These are phyloP conservation scores for Talinum fruticosum DNA, from an alignment of 148 eudicot species.

Conservation along the genomic window DNA sequence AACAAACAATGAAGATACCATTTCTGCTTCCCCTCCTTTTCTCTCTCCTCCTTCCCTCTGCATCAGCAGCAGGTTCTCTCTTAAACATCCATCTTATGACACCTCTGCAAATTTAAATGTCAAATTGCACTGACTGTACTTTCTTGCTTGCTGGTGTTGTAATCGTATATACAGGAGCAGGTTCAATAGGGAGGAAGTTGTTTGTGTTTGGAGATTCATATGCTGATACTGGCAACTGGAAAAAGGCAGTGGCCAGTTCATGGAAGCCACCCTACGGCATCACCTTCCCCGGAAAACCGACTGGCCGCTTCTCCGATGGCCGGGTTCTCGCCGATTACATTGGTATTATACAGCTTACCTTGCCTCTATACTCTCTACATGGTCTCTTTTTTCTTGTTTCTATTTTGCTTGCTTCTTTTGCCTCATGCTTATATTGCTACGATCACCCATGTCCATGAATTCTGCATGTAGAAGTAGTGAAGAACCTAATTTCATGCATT, in stretches of 20 bases:
- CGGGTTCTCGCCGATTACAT: conserved; percentile 70
- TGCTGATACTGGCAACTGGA: conserved; percentile 73
- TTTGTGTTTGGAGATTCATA: conserved; percentile 93
- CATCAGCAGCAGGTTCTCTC: no score
- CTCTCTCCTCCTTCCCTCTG: background rate
- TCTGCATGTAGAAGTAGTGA: background rate
- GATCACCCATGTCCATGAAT: background rate
- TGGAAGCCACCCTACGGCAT: conserved; percentile 80
- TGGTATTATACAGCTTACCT: conserved; percentile 29
- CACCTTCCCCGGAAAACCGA: conserved; percentile 75
- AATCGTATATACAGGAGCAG: background rate
- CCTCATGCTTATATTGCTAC: background rate
- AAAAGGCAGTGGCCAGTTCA: conserved; percentile 27
- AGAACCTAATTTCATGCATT: background rate
- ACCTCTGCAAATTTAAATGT: background rate
- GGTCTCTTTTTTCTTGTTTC: background rate
- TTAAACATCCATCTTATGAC: no score
- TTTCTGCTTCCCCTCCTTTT: background rate
- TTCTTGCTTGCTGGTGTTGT: background rate
- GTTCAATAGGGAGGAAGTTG: conserved; percentile 29
- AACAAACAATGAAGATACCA: background rate
- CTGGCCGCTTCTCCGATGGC: conserved; percentile 87
- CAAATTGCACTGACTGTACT: background rate
- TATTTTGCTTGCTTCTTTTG: background rate
- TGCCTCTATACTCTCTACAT: background rate